phyloP scores from a whole-genome alignment of 208 protist genomes.

The Sergeia podlipaevii region DNA sequence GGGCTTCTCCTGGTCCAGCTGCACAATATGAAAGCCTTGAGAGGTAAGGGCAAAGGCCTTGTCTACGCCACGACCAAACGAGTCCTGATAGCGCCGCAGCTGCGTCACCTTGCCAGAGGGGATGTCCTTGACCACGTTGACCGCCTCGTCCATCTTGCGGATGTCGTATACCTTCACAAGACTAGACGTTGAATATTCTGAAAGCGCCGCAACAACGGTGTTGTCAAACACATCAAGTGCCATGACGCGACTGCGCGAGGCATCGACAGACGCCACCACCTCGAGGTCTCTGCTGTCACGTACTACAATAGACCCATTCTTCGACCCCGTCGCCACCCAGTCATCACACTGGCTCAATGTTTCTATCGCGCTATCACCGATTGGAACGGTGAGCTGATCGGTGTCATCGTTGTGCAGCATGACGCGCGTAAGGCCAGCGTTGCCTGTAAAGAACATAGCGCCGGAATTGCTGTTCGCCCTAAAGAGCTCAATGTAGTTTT shows the following conservation, averaged over 20 bases:
- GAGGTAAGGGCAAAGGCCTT: slow-evolving; percentile 68
- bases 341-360: slow-evolving; percentile 57
- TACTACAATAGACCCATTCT: slow-evolving; percentile 54
- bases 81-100: slow-evolving; percentile 74
- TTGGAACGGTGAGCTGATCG: slow-evolving; percentile 44
- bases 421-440: slow-evolving; percentile 74
- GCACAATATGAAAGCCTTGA: slow-evolving; percentile 71
- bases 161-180: slow-evolving; percentile 84
- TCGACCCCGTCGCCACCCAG: slow-evolving; percentile 70
- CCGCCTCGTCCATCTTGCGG: slow-evolving; percentile 55
- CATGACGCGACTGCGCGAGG: slow-evolving; percentile 65
- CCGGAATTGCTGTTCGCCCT: slow-evolving; percentile 53
- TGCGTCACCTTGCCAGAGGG: slow-evolving; percentile 62
- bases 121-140: slow-evolving; percentile 60
- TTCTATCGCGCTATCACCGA: slow-evolving; percentile 47
- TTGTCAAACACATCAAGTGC: slow-evolving; percentile 78
- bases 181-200: slow-evolving; percentile 60
- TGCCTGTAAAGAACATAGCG: slow-evolving; percentile 79
- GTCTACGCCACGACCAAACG: slow-evolving; percentile 45
- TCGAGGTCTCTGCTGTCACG: slow-evolving; percentile 42
- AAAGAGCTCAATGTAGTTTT: slow-evolving; percentile 84
- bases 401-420: slow-evolving; percentile 35
- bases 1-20: slow-evolving; percentile 61
- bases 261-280: slow-evolving; percentile 28
- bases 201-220: slow-evolving; percentile 65